Percentiles rank a stretch among this genome's conserved stretches.
Evolutionary conservation across 2,329 filamentous ascomycete genomes (phyloP).

Genomic region (Hymenoscyphus fructigenus): DNA sequence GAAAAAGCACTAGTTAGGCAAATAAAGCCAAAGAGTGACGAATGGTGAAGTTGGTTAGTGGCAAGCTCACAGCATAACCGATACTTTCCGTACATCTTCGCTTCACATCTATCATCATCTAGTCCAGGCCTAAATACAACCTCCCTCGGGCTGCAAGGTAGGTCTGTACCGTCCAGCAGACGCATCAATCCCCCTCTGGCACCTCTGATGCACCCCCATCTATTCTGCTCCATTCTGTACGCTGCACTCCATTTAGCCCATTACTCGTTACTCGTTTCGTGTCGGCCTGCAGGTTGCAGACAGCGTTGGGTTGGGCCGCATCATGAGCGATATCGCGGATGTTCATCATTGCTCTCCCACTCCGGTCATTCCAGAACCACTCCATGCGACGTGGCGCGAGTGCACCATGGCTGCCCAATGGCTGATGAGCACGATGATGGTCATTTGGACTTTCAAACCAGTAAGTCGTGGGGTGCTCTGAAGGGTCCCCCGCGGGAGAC

Average conservation of each 20-base stretch:
- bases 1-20: not conserved
- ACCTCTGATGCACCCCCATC: not conserved
- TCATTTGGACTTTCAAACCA: slow-evolving; percentile 30
- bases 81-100: not conserved
- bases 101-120: not conserved
- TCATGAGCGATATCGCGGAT: slow-evolving; percentile 29
- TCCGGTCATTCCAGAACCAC: slow-evolving; percentile 19
- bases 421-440: slow-evolving; percentile 31
- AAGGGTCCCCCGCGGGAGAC: slow-evolving; percentile 14
- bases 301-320: slow-evolving; percentile 37
- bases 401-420: slow-evolving; percentile 30
- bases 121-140: not conserved
- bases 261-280: slow-evolving; percentile 1
- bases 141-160: not conserved
- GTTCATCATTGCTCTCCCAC: slow-evolving; percentile 20
- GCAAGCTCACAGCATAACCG: not conserved
- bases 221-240: not conserved
- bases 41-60: not conserved
- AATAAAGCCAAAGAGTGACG: not conserved
- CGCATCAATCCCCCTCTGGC: not conserved
- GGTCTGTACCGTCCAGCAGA: not conserved
- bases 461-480: slow-evolving; percentile 28
- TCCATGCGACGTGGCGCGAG: slow-evolving; percentile 35
- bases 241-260: not conserved
- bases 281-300: slow-evolving; percentile 20